Evolutionary conservation across 768 basidiomycete genomes (phyloP).

Genomic region (Flagelloscypha sp.): DNA sequence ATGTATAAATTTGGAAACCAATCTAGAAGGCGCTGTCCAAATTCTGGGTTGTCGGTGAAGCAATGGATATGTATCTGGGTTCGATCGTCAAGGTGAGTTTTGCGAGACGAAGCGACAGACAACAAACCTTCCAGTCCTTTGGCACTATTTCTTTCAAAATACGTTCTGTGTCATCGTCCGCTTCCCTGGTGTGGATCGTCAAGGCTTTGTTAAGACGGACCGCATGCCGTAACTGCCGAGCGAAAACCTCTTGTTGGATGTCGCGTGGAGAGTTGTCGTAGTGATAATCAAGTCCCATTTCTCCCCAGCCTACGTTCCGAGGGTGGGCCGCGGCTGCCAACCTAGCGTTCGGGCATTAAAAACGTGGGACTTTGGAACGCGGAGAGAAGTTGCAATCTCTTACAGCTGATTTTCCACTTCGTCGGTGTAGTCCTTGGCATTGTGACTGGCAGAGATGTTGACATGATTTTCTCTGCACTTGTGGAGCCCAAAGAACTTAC

Average conservation of each 20-base stretch:
- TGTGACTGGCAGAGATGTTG: slow-evolving; percentile 39
- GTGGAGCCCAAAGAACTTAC: slow-evolving; percentile 29
- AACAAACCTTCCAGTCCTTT: slow-evolving; percentile 50
- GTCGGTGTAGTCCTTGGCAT: slow-evolving; percentile 62
- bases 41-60: slow-evolving; percentile 74
- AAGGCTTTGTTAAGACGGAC: slow-evolving; percentile 65
- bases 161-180: slow-evolving; percentile 72
- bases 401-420: slow-evolving; percentile 63
- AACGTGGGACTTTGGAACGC: not conserved
- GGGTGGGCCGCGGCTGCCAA: slow-evolving; percentile 72
- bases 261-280: slow-evolving; percentile 71
- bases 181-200: slow-evolving; percentile 83
- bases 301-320: slow-evolving; percentile 81
- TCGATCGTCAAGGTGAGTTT: not conserved
- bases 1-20: slow-evolving; percentile 80
- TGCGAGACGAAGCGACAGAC: not conserved
- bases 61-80: slow-evolving; percentile 84
- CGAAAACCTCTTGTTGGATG: slow-evolving; percentile 58
- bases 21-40: slow-evolving; percentile 60
- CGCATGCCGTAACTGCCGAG: slow-evolving; percentile 60
- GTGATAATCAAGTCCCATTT: slow-evolving; percentile 83
- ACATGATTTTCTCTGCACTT: not conserved
- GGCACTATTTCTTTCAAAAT: slow-evolving; percentile 76
- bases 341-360: slow-evolving; percentile 24
- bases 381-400: slow-evolving; percentile 14